A percentile compares a stretch with the other conserved stretches of the same genome.
phyloP scores from a whole-genome alignment of 768 basidiomycete genomes.

The Lactarius sp. region DNA sequence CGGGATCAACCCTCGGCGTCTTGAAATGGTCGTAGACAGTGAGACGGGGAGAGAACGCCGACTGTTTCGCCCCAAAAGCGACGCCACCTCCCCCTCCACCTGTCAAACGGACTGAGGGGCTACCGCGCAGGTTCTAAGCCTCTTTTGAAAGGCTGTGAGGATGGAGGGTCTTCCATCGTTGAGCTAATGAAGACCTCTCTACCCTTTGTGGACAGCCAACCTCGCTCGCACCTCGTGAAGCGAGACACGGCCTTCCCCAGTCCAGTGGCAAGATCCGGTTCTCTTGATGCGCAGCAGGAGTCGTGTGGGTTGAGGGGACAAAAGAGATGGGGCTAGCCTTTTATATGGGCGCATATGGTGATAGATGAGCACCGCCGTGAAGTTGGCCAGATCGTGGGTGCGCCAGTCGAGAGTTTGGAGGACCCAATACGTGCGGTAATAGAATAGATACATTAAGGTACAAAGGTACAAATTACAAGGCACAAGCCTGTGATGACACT shows the following conservation, averaged over 20 bases:
- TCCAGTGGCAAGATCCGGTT: background rate
- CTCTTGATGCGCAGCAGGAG: background rate
- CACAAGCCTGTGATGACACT: background rate
- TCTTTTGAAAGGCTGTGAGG: conserved; percentile 69
- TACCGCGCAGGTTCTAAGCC: conserved; percentile 80
- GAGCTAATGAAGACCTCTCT: background rate
- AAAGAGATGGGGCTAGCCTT: background rate
- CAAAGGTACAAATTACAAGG: background rate
- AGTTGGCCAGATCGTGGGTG: background rate
- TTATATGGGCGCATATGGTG: background rate
- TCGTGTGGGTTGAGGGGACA: background rate
- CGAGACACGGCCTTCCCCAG: background rate
- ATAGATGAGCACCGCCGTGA: background rate
- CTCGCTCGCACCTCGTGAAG: background rate
- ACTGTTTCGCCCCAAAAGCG: conserved; percentile 4
- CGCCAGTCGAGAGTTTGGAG: background rate
- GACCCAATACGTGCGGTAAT: background rate
- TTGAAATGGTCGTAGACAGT: conserved; percentile 18
- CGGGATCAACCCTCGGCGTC: conserved; percentile 16
- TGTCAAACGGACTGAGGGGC: conserved; percentile 43
- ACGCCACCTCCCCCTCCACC: conserved; percentile 19
- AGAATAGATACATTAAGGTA: conserved; percentile 5
- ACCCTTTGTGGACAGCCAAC: background rate
- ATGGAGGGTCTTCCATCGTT: background rate
- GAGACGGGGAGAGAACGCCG: conserved; percentile 1